These are phyloP conservation scores for Nannochloris sp. DNA, from an alignment of 139 green algal species.

Conservation along the genomic window DNA sequence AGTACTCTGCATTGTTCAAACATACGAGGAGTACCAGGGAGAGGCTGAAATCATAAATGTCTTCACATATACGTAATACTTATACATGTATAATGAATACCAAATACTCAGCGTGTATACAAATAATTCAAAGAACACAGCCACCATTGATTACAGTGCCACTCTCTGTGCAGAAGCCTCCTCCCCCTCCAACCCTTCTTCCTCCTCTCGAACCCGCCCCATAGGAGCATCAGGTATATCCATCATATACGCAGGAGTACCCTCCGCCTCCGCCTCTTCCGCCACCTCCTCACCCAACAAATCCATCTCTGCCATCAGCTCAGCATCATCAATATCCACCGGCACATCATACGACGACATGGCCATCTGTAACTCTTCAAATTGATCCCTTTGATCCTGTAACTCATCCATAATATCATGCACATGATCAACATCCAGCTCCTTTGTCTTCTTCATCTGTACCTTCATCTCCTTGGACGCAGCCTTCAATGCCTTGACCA, in stretches of 20 bases:
- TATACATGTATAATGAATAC: background rate
- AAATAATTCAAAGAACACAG: too few relatives aligned
- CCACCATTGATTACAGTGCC: conserved; percentile 2
- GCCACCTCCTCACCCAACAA: conserved; percentile 63
- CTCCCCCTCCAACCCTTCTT: conserved; percentile 12
- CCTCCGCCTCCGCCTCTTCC: conserved; percentile 30
- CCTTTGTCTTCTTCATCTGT: conserved; percentile 71
- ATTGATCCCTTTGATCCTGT: conserved; percentile 81
- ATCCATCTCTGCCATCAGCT: conserved; percentile 96
- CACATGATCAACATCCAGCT: conserved; percentile 92
- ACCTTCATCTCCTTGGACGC: conserved; percentile 82
- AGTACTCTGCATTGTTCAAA: conserved; percentile 3
- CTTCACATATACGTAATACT: conserved; percentile 1
- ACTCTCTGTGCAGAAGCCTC: conserved; percentile 42
- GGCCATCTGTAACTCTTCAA: conserved; percentile 84
- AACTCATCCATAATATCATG: conserved; percentile 94
- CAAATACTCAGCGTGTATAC: background rate
- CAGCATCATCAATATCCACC: conserved; percentile 93
- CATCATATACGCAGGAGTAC: conserved; percentile 58
- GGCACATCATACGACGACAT: conserved; percentile 83
- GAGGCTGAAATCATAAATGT: conserved; percentile 3
- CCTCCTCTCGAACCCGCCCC: conserved; percentile 13
- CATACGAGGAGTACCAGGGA: background rate
- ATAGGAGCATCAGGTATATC: conserved; percentile 50
- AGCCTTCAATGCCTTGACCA: conserved; percentile 60